phyloP scores from a whole-genome alignment of 2,329 filamentous ascomycete genomes.

The Biscogniauxia sp. region DNA sequence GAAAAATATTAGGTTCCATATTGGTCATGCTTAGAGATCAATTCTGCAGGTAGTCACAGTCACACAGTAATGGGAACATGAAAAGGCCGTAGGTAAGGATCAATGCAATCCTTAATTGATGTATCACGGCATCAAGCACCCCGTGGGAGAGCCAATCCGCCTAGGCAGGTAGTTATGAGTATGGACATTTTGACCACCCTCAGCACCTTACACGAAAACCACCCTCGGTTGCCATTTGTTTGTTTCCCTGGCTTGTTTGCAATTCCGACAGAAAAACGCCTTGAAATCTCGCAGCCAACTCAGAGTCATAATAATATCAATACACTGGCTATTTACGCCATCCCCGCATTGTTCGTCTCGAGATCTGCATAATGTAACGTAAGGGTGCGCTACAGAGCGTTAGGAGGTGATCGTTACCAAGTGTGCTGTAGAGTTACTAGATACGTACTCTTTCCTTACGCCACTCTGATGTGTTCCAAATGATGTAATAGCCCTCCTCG shows the following conservation, averaged over 20 bases:
- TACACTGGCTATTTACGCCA: constrained; percentile 11
- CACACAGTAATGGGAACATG: too few species aligned
- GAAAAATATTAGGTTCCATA: too few species aligned
- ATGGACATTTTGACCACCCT: constrained; percentile 4
- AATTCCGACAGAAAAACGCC: constrained; percentile 25
- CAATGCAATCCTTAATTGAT: constrained; percentile 14
- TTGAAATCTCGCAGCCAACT: constrained; percentile 13
- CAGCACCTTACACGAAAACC: constrained; percentile 12
- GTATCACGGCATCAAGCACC: constrained; percentile 6
- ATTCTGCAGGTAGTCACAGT: too few species aligned
- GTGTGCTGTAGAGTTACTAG: too few species aligned
- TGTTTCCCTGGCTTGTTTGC: constrained; percentile 17
- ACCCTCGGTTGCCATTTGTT: constrained; percentile 11
- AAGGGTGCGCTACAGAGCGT: constrained; percentile 52
- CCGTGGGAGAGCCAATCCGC: constrained; percentile 6
- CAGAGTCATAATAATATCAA: constrained; percentile 8
- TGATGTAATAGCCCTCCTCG: constrained; percentile 65
- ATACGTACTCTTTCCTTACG: constrained; percentile 59
- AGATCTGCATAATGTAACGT: constrained; percentile 61
- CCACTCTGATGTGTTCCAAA: constrained; percentile 64
- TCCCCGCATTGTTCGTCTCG: constrained; percentile 41
- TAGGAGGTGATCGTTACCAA: constrained; percentile 1
- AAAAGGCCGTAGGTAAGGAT: constrained; percentile 3
- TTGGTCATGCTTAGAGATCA: too few species aligned
- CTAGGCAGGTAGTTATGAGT: not conserved